Evolutionary conservation across 116 monocot species (phyloP).

Genomic region (Cymodocea nodosa): DNA sequence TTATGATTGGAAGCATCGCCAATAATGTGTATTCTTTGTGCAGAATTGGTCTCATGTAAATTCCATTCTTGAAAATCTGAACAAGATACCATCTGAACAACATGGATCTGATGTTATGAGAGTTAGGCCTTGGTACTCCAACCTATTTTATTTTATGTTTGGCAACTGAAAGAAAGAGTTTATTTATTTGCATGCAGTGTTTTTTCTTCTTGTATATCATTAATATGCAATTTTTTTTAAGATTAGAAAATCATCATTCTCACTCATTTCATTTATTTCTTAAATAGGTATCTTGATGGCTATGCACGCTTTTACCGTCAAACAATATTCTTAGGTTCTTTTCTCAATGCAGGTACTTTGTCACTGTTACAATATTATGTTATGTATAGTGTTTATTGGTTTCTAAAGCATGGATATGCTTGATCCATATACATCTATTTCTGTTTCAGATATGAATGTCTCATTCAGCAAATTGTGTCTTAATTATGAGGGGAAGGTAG

Average conservation of each 20-base stretch:
- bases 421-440: neutral
- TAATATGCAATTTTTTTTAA: neutral
- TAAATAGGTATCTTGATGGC: constrained; percentile 77
- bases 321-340: constrained; percentile 72
- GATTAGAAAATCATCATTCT: neutral
- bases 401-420: neutral
- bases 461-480: constrained; percentile 60
- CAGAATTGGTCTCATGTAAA: constrained; percentile 93
- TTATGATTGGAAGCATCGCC: neutral
- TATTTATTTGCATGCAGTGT: too few relatives aligned
- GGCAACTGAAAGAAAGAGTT: too few relatives aligned
- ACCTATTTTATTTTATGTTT: neutral
- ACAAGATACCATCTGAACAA: constrained; percentile 54
- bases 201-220: too few relatives aligned
- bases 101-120: constrained; percentile 95
- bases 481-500: constrained; percentile 93
- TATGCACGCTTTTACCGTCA: constrained; percentile 89
- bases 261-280: neutral
- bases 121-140: constrained; percentile 65
- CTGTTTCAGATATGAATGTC: constrained; percentile 74
- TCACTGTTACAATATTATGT: neutral
- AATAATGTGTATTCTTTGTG: constrained; percentile 6
- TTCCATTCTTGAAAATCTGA: constrained; percentile 77
- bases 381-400: neutral
- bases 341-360: constrained; percentile 62